A percentile compares a stretch with the other conserved stretches of the same genome.
Conservation (phyloP, 805 yeast species). For the Nematodospora valgi region DNA sequence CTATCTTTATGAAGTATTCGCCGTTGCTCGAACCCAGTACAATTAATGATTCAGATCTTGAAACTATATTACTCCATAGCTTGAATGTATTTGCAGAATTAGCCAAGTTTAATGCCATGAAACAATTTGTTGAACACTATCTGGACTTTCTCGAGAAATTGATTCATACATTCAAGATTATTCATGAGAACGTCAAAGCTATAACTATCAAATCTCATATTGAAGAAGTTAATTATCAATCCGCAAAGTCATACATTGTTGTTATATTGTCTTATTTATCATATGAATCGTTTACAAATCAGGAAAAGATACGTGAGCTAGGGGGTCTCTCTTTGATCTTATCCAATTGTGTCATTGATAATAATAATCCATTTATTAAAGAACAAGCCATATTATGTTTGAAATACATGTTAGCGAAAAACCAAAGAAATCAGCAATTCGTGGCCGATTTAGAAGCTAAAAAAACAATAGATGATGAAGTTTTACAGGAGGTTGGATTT, state of each 20-base stretch:
- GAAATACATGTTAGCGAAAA: conserved; percentile 61
- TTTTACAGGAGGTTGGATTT: conserved; percentile 65
- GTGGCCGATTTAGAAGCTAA: conserved; percentile 77
- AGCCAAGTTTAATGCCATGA: conserved; percentile 36
- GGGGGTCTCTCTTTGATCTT: conserved; percentile 72
- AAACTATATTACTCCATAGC: conserved; percentile 1
- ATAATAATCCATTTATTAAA: conserved; percentile 81
- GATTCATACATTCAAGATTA: conserved; percentile 32
- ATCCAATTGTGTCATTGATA: conserved; percentile 82
- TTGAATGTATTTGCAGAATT: conserved; percentile 37
- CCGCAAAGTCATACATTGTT: conserved; percentile 61
- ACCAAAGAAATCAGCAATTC: conserved; percentile 68
- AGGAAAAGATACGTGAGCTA: conserved; percentile 60
- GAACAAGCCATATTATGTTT: conserved; percentile 83
- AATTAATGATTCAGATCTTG: conserved; percentile 13
- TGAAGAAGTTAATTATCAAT: conserved; percentile 45
- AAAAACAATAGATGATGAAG: conserved; percentile 54
- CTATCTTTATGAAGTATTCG: conserved; percentile 20
- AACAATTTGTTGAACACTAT: conserved; percentile 38
- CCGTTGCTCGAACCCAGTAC: conserved; percentile 12
- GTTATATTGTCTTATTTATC: conserved; percentile 62
- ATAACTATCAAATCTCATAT: conserved; percentile 25
- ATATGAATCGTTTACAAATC: conserved; percentile 50
- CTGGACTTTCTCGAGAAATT: conserved; percentile 28
- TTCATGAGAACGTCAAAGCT: conserved; percentile 40